Conservation (phyloP, 257 asterid genomes). For the Nicotiana benthamiana region DNA sequence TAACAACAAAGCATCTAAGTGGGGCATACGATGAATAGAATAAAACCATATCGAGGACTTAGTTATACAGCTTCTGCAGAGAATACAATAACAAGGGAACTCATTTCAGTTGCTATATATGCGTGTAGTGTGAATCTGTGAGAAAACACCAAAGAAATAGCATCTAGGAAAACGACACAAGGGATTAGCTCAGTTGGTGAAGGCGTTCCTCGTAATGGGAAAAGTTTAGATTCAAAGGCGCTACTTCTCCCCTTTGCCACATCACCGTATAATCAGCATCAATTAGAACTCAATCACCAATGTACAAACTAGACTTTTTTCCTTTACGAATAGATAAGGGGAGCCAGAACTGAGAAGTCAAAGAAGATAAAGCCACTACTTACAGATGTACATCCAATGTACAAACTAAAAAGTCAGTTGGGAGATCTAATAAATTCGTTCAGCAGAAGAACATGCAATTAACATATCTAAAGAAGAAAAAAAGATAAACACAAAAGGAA, state of each 20-base stretch:
- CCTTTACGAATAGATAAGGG: not conserved
- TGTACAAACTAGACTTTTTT: not conserved
- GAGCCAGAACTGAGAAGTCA: not conserved
- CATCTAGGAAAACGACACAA: not conserved
- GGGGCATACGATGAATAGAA: not conserved
- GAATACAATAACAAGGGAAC: not conserved
- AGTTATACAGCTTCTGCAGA: not conserved
- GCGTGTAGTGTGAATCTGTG: not conserved
- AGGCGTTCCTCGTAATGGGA: not conserved
- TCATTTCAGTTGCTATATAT: not conserved
- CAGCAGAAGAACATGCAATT: not conserved
- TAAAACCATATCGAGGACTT: not conserved
- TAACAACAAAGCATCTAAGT: not conserved
- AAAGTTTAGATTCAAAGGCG: not conserved
- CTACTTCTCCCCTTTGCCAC: not conserved
- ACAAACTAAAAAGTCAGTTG: not conserved
- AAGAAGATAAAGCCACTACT: not conserved
- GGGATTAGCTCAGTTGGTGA: not conserved
- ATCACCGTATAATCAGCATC: not conserved
- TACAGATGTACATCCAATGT: not conserved
- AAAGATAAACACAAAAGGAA: not conserved
- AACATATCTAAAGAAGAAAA: not conserved
- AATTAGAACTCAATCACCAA: not conserved
- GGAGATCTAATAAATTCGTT: not conserved
- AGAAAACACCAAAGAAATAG: not conserved